These are phyloP conservation scores for Gossypium australe DNA, from an alignment of 345 rosid species.

Conservation along the genomic window DNA sequence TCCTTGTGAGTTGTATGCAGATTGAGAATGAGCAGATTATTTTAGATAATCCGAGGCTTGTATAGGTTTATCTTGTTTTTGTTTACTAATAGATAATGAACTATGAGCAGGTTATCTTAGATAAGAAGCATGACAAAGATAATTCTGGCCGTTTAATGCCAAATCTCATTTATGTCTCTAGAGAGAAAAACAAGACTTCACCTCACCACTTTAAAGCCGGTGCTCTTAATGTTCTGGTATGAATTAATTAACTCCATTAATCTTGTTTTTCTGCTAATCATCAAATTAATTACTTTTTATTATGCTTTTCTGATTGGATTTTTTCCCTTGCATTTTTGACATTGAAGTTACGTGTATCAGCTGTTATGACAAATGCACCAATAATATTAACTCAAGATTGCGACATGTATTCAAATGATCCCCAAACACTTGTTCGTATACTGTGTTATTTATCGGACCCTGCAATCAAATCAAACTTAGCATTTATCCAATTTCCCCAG, in stretches of 20 bases:
- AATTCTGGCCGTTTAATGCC: constrained; percentile 19
- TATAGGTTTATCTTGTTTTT: no score
- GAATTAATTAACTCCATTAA: no score
- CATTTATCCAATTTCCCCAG: constrained; percentile 73
- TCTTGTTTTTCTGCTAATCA: background rate
- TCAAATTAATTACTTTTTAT: background rate
- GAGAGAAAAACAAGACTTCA: constrained; percentile 25
- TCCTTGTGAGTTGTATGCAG: no score
- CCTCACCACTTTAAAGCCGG: constrained; percentile 35
- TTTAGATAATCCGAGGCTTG: no score
- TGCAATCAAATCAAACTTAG: constrained; percentile 17
- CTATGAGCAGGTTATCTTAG: constrained; percentile 24
- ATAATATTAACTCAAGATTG: constrained; percentile 66
- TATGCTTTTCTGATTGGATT: background rate
- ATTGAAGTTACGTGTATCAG: constrained; percentile 65
- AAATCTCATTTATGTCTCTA: constrained; percentile 26
- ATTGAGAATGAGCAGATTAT: no score
- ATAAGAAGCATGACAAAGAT: constrained; percentile 14
- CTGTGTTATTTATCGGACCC: constrained; percentile 54
- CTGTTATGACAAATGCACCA: constrained; percentile 57
- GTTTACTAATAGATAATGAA: no score
- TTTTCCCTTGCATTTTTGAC: background rate
- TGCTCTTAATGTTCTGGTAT: constrained; percentile 28
- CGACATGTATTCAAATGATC: constrained; percentile 74
- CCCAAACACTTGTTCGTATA: constrained; percentile 38